These are phyloP conservation scores for Davidsoniella virescens DNA, from an alignment of 2,329 filamentous ascomycete species.

Conservation along the genomic window DNA sequence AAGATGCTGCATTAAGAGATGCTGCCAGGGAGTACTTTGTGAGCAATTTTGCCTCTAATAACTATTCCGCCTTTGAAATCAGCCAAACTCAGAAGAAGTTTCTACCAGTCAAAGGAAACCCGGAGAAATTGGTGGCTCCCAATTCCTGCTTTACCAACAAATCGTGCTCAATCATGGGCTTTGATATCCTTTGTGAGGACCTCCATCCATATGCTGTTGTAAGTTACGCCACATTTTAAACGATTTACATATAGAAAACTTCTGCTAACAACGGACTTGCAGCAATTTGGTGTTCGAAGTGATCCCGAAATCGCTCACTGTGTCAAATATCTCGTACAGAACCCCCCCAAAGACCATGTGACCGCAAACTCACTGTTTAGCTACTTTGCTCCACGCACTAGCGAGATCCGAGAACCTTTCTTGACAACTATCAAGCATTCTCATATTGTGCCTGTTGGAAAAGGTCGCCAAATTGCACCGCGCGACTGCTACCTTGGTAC, in stretches of 20 bases:
- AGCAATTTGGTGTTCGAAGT: conserved; percentile 69
- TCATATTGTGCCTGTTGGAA: conserved; percentile 52
- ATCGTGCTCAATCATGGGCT: conserved; percentile 60
- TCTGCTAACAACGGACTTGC: conserved; percentile 1
- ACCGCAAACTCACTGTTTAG: conserved; percentile 60
- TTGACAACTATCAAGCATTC: conserved; percentile 45
- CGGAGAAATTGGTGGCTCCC: conserved; percentile 50
- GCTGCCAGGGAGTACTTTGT: conserved; percentile 71
- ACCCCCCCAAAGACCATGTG: conserved; percentile 49
- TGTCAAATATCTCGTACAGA: conserved; percentile 52
- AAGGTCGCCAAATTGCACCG: conserved; percentile 9
- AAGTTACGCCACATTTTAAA: conserved; percentile 15
- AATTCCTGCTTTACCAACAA: conserved; percentile 71
- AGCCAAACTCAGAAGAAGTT: conserved; percentile 39
- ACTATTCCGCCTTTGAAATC: conserved; percentile 52
- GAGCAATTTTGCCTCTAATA: conserved; percentile 59
- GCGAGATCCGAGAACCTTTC: conserved; percentile 50
- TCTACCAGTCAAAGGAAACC: conserved; percentile 56
- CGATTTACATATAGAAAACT: neutral
- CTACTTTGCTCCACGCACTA: conserved; percentile 66
- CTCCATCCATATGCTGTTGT: conserved; percentile 59
- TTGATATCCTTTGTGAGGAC: conserved; percentile 58
- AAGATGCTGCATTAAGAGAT: conserved; percentile 41
- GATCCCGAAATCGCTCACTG: conserved; percentile 69
- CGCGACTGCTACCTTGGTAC: conserved; percentile 51